These are phyloP conservation scores for Melanogaster broomeanus DNA, from an alignment of 768 basidiomycete species.

Conservation along the genomic window DNA sequence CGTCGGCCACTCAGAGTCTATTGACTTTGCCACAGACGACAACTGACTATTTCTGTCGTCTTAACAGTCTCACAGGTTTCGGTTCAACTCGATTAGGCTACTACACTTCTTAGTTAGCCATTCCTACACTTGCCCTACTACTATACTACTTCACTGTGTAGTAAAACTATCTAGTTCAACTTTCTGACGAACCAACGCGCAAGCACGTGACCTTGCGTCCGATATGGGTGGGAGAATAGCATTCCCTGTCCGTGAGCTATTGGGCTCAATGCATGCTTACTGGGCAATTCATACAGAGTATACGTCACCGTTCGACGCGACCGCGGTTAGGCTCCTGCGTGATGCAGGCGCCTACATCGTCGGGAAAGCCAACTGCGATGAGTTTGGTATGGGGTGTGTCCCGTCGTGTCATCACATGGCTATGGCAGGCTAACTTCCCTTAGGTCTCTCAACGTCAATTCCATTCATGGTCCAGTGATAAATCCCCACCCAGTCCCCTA, in stretches of 20 bases:
- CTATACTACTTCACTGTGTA: too few relatives aligned
- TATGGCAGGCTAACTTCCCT: neutral
- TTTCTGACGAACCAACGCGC: too few relatives aligned
- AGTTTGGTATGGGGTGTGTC: slow-evolving; percentile 96
- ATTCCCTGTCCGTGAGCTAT: neutral
- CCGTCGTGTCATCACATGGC: neutral
- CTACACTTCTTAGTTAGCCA: too few relatives aligned
- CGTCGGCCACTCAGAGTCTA: too few relatives aligned
- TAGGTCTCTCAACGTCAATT: slow-evolving; percentile 78
- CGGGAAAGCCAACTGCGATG: slow-evolving; percentile 95
- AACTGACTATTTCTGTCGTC: too few relatives aligned
- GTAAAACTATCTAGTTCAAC: too few relatives aligned
- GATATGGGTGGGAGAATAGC: too few relatives aligned
- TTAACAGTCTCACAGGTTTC: too few relatives aligned
- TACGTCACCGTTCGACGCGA: slow-evolving; percentile 82
- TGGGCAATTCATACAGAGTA: slow-evolving; percentile 53
- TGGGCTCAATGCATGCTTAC: neutral
- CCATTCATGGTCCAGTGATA: slow-evolving; percentile 72
- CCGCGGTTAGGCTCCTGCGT: slow-evolving; percentile 67
- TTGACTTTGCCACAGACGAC: too few relatives aligned
- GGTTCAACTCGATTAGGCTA: too few relatives aligned
- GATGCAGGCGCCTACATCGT: slow-evolving; percentile 65
- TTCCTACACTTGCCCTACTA: too few relatives aligned
- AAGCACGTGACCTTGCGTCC: too few relatives aligned
- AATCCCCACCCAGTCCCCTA: slow-evolving; percentile 61